Evolutionary conservation across 1,284 basidiomycete species (phyloP), one percentile per base, ranked within the genome.

Genomic region (Volvariella surrecta): DNA sequence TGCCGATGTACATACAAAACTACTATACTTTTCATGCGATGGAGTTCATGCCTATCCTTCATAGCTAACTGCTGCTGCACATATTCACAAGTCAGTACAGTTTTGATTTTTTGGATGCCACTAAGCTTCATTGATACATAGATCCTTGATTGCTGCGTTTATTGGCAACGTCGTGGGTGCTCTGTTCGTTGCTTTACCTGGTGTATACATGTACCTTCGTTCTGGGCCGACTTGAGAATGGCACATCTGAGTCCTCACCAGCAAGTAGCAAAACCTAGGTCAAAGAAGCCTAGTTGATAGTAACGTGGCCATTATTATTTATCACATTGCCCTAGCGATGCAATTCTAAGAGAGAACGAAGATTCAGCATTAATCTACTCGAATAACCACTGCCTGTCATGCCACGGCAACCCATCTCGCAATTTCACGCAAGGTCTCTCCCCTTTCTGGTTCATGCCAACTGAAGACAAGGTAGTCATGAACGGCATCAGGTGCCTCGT

Each of bases 141-240:
- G 79, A 52, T 83, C 81, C 2, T 58, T 87, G 40, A 76, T 87
- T 49, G 78, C 83, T 0, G 59, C 80, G 1, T 79, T 75, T 57
- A 49, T 86, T 40, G 83, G 84, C 22, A 87, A 87, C 61, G 70
- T 80, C 31, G 61, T 86, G 13, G 84, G 84, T 3, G 84, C 70
- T 6, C 60, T 80, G 28, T 60, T 82, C 34, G 77, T 87, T 22
- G 80, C 65, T 9, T 53, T 83, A 1, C 82, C 82, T 7, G 76
- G 70, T 1, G 59, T 67, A 6, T 81, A 80, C 54, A 78, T 79
- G 61, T 77, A 76, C 52, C 67, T 82, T 3, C 52, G 57, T n/a
- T 4, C 62, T 55, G 16, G 68, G 61, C 6, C 50, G 68, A 18
- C 60, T 60, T 1, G 73, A 75, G 50, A 50, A 52, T 28, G 62